phyloP scores from a whole-genome alignment of 228 moss, liverwort and hornwort genomes.

The Sphagnum magellanicum region DNA sequence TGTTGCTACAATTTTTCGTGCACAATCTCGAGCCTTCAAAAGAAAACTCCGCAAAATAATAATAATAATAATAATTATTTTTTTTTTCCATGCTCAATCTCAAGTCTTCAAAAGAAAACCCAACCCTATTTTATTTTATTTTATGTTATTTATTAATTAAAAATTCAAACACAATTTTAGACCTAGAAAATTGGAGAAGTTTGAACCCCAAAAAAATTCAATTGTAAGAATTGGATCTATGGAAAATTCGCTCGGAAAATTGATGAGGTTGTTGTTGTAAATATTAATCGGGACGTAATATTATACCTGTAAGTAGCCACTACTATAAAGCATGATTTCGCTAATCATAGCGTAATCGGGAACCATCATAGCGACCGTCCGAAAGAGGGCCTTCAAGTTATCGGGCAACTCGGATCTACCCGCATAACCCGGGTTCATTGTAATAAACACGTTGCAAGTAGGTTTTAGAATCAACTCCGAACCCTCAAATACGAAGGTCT shows the following conservation, averaged over 20 bases:
- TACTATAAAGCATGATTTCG: slow-evolving; percentile 88
- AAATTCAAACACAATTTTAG: no score
- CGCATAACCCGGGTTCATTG: slow-evolving; percentile 89
- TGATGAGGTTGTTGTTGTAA: no score
- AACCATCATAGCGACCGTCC: slow-evolving; percentile 98
- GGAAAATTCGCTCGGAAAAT: no score
- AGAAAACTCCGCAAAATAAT: background rate
- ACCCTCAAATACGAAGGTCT: slow-evolving; percentile 81
- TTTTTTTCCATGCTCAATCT: no score
- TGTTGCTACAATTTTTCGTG: slow-evolving; percentile 85
- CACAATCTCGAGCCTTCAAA: slow-evolving; percentile 67
- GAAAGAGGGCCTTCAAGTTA: slow-evolving; percentile 87
- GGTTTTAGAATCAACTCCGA: slow-evolving; percentile 69
- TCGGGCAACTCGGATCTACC: slow-evolving; percentile 89
- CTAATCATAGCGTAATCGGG: slow-evolving; percentile 96
- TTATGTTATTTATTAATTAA: no score
- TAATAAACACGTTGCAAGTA: slow-evolving; percentile 83
- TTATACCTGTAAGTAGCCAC: slow-evolving; percentile 69
- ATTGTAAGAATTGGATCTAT: no score
- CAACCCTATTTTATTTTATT: no score
- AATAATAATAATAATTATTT: no score
- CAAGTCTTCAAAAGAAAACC: no score
- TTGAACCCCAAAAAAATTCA: no score
- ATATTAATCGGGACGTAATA: no score
- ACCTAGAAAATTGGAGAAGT: no score